Conservation (phyloP, 768 basidiomycete genomes). For the Lanmaoa rubissima region DNA sequence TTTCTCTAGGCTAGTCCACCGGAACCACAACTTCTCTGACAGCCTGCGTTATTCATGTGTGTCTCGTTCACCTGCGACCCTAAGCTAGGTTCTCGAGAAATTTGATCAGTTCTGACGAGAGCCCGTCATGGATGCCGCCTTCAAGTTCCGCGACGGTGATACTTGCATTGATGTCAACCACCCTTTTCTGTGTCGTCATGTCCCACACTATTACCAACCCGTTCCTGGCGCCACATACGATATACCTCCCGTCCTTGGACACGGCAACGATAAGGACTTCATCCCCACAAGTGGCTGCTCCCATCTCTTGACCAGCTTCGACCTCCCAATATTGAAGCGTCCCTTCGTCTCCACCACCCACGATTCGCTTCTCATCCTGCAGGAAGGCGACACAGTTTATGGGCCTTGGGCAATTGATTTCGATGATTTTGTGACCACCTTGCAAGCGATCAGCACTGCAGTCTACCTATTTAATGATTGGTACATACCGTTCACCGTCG, state of each 20-base stretch:
- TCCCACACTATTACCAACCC: slow-evolving; percentile 13
- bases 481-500: background rate
- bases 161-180: slow-evolving; percentile 7
- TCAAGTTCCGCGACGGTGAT: too few species aligned
- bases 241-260: slow-evolving; percentile 8
- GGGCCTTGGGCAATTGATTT: slow-evolving; percentile 6
- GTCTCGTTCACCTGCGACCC: too few species aligned
- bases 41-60: too few species aligned
- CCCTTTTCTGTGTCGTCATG: background rate
- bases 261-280: slow-evolving; percentile 7
- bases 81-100: too few species aligned
- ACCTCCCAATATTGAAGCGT: slow-evolving; percentile 7
- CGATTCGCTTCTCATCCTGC: background rate
- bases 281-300: background rate
- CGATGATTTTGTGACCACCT: slow-evolving; percentile 1
- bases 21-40: too few species aligned
- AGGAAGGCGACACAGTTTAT: slow-evolving; percentile 13
- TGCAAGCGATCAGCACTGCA: background rate
- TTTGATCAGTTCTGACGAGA: too few species aligned
- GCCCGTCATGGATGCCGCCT: too few species aligned
- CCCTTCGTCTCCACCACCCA: slow-evolving; percentile 12
- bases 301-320: background rate
- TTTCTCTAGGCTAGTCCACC: too few species aligned
- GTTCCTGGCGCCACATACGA: slow-evolving; percentile 15
- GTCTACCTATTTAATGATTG: background rate